Evolutionary conservation across 2,329 filamentous ascomycete species (phyloP), one percentile per base, ranked within the genome.

Genomic region (Pseudomassariella vexata): DNA sequence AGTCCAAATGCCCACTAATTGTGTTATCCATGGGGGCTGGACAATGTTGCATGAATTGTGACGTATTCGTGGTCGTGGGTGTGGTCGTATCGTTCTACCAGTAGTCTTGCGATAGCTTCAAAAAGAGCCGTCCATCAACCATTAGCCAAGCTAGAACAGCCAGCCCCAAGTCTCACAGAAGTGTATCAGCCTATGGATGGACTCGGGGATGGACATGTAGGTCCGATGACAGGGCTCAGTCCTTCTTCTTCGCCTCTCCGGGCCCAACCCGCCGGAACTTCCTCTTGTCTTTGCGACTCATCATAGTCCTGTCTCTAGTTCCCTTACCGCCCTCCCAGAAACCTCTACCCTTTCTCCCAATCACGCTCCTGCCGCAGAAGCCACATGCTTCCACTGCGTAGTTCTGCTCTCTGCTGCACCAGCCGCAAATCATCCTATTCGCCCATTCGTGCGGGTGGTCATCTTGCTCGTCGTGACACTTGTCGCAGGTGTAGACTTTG

Each of bases 291-390:
- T 86, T 87, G 38, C 79, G 68, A 47, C 77, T 84, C 85, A 89
- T 89, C 48, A 70, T 61, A 19, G 60, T 62, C 55, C 68, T 74
- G 51, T 88, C 82, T 39, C 85, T 66, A n/a, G 84, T 89, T 2
- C 84, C 84, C 54, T 83, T 86, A 2, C 86, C 86, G 9, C 86
- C 86, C 62, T 94, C 86, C 86, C 86, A 94, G 59, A 88, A 94
- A 0, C 86, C 86, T 25, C 53, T 58, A 3, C 75, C 74, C 49
- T 76, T 80, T 42, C 59, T 68, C 1, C 83, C 79, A 32, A 88
- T 70, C 9, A 92, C 71, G 30, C 70, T 73, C 20, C 79, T 66
- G 29, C 80, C 82, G 50, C 86, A 94, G 48, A 85, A 76, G 2
- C 65, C 70, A 55, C 86, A 94, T 39, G 81, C 79, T 50, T 89